These are phyloP conservation scores for Fusarium redolens DNA, from an alignment of 2,329 filamentous ascomycete genomes.

Conservation along the genomic window DNA sequence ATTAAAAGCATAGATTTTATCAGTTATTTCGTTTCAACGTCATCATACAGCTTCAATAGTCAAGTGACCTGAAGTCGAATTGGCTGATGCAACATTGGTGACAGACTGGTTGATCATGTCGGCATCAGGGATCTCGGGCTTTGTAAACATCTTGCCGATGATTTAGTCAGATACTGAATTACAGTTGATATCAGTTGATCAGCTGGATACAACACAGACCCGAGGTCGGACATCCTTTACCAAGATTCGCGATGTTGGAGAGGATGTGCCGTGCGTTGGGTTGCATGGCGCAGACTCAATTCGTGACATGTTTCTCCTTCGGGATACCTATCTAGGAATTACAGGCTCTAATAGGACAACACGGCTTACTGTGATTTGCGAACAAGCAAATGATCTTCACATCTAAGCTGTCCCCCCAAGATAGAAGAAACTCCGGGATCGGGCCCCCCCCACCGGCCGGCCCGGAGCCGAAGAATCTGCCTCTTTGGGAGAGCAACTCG, in stretches of 20 bases:
- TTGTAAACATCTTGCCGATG: conserved; percentile 7
- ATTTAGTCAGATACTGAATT: neutral
- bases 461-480: conserved; percentile 32
- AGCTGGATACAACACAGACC: conserved; percentile 7
- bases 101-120: conserved; percentile 22
- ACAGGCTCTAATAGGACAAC: conserved; percentile 5
- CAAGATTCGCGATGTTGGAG: conserved; percentile 12
- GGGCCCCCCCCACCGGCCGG: conserved; percentile 24
- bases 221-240: conserved; percentile 28
- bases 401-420: conserved; percentile 1
- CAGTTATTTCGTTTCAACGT: conserved; percentile 1
- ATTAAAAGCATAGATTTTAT: neutral
- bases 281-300: conserved; percentile 18
- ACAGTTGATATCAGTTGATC: conserved; percentile 11
- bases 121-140: conserved; percentile 21
- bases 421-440: conserved; percentile 7
- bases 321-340: conserved; percentile 32
- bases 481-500: conserved; percentile 11
- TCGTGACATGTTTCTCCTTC: conserved; percentile 20
- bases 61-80: conserved; percentile 25
- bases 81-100: conserved; percentile 21
- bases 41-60: conserved; percentile 6
- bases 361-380: conserved; percentile 24
- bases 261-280: conserved; percentile 17
- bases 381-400: conserved; percentile 27